A percentile compares a stretch with the other conserved stretches of the same genome.
phyloP scores from a whole-genome alignment of 2,329 filamentous ascomycete genomes.

The Stagonosporopsis chrysanthemi region DNA sequence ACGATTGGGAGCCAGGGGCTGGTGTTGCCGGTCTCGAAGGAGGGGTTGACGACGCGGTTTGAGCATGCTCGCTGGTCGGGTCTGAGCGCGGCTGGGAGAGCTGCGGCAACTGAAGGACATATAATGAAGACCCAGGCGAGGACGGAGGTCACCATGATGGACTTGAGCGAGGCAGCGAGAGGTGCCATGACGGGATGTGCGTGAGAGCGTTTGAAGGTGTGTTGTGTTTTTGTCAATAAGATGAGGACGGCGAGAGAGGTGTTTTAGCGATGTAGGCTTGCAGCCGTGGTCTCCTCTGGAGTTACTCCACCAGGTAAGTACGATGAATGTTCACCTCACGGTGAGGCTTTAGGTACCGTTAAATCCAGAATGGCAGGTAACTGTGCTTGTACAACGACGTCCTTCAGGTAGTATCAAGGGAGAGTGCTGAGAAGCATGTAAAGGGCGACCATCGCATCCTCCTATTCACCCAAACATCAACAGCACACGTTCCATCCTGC shows the following conservation, averaged over 20 bases:
- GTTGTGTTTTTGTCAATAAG: neutral
- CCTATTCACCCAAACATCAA: slow-evolving; percentile 2
- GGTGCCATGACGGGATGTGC: neutral
- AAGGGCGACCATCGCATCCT: neutral
- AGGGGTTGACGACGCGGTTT: slow-evolving; percentile 10
- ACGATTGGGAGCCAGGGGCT: slow-evolving; percentile 11
- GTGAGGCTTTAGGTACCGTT: neutral
- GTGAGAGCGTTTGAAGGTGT: neutral
- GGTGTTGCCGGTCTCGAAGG: slow-evolving; percentile 7
- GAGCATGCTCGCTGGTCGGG: neutral
- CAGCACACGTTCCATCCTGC: slow-evolving; percentile 18
- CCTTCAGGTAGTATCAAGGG: slow-evolving; percentile 14
- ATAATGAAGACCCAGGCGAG: neutral
- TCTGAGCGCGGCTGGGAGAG: neutral
- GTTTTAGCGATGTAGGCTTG: neutral
- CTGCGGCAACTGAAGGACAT: neutral
- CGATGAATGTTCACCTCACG: neutral
- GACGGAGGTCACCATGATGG: neutral
- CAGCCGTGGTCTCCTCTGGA: neutral
- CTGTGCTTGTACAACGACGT: neutral
- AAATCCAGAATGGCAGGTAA: neutral
- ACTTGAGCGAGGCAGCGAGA: neutral
- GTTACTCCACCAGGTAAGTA: neutral
- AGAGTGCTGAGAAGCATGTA: neutral
- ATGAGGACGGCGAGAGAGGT: neutral